Percentiles rank a stretch among this genome's conserved stretches.
phyloP scores from a whole-genome alignment of 2,329 filamentous ascomycete species.

The Talaromyces sp. region DNA sequence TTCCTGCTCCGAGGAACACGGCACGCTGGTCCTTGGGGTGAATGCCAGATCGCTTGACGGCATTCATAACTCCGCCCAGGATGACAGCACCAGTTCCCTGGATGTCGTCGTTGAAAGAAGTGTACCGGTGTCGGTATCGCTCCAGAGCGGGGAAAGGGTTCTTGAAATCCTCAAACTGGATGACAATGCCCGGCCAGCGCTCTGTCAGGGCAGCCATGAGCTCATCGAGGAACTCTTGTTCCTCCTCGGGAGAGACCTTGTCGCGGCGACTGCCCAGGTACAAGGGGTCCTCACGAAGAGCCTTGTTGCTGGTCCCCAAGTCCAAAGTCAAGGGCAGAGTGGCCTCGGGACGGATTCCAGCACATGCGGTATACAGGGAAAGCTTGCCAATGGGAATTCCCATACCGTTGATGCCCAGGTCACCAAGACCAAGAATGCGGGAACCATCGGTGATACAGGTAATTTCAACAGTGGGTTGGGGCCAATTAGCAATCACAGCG shows the following conservation, averaged over 20 bases:
- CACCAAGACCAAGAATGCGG: constrained; percentile 82
- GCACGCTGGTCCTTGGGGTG: constrained; percentile 85
- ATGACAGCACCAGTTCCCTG: constrained; percentile 96
- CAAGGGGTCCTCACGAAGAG: constrained; percentile 68
- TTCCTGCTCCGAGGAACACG: constrained; percentile 93
- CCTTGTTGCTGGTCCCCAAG: constrained; percentile 59
- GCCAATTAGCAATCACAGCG: constrained; percentile 90
- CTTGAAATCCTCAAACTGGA: constrained; percentile 98
- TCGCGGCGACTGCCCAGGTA: constrained; percentile 86
- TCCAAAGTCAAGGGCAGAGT: constrained; percentile 60
- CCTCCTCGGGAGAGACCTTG: constrained; percentile 70
- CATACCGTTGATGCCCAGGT: constrained; percentile 94
- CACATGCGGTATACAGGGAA: constrained; percentile 88
- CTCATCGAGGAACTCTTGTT: constrained; percentile 92
- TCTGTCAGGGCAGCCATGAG: constrained; percentile 89
- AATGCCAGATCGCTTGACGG: constrained; percentile 77
- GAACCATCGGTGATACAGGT: constrained; percentile 96
- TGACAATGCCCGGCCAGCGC: constrained; percentile 65
- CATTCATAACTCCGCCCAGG: constrained; percentile 70
- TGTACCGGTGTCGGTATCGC: constrained; percentile 80
- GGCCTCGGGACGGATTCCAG: constrained; percentile 78
- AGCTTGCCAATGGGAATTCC: constrained; percentile 97
- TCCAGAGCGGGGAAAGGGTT: constrained; percentile 92
- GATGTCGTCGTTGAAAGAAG: constrained; percentile 98
- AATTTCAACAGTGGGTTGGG: constrained; percentile 82